phyloP scores from a whole-genome alignment of 495 filamentous ascomycete species.

The Aspergillus mulundensis region DNA sequence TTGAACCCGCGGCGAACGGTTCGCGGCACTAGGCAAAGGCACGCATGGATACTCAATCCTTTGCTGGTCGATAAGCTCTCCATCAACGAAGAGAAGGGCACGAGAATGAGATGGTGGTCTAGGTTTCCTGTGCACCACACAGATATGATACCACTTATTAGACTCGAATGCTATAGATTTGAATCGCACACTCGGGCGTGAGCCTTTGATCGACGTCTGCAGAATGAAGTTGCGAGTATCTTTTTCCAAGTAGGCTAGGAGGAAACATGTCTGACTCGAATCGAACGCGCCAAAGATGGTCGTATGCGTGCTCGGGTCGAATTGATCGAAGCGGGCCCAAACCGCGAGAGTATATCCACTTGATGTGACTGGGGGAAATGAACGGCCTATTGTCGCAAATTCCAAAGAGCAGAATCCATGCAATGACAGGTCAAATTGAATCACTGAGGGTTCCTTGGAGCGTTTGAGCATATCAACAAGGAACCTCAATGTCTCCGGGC shows the following conservation, averaged over 20 bases:
- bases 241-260: conserved; percentile 89
- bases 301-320: conserved; percentile 80
- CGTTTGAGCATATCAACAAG: conserved; percentile 66
- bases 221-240: conserved; percentile 95
- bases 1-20: conserved; percentile 64
- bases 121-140: conserved; percentile 73
- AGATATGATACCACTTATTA: conserved; percentile 86
- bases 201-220: conserved; percentile 86
- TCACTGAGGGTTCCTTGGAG: conserved; percentile 72
- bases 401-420: conserved; percentile 88
- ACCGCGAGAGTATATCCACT: conserved; percentile 83
- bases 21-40: conserved; percentile 51
- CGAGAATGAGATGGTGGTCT: conserved; percentile 73
- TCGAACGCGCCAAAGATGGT: conserved; percentile 97
- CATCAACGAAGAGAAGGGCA: conserved; percentile 86
- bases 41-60: conserved; percentile 78
- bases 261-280: conserved; percentile 85
- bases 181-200: conserved; percentile 87
- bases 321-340: conserved; percentile 84
- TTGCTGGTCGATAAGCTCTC: conserved; percentile 88
- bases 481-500: conserved; percentile 61
- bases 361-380: conserved; percentile 73
- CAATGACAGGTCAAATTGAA: conserved; percentile 89
- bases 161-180: conserved; percentile 73
- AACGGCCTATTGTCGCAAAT: conserved; percentile 71